Conservation (phyloP, 164 flowering plant genomes). For the Dillenia suffruticosa region DNA sequence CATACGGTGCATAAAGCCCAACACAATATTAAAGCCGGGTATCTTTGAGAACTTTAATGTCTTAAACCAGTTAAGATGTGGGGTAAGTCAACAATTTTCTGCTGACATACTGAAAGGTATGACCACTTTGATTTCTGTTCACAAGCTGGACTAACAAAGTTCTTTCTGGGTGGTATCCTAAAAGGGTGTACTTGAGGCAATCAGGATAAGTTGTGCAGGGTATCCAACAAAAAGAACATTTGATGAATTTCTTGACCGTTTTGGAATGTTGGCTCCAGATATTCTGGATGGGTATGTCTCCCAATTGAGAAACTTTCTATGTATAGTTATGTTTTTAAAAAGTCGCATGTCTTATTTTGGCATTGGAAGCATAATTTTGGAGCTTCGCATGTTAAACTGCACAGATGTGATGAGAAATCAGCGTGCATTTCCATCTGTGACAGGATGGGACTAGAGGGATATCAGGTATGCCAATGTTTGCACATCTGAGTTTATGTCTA, state of each 20-base stretch:
- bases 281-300: conserved; percentile 48
- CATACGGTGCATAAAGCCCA: conserved; percentile 85
- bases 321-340: background rate
- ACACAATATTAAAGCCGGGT: conserved; percentile 66
- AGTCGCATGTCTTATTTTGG: background rate
- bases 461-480: conserved; percentile 50
- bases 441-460: conserved; percentile 73
- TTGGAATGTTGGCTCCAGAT: conserved; percentile 72
- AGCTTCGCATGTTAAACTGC: conserved; percentile 2
- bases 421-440: conserved; percentile 63
- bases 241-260: conserved; percentile 77
- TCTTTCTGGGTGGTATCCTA: conserved; percentile 3
- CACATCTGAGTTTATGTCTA: too few relatives aligned
- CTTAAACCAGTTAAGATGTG: conserved; percentile 74
- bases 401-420: conserved; percentile 68
- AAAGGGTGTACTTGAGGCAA: conserved; percentile 84
- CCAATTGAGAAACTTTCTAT: too few relatives aligned
- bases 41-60: conserved; percentile 77
- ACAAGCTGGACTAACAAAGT: background rate
- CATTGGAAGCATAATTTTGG: background rate
- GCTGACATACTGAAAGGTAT: background rate
- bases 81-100: conserved; percentile 42
- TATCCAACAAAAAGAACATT: conserved; percentile 82
- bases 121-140: background rate
- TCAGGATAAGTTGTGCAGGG: conserved; percentile 87